These are phyloP conservation scores for Melaleuca alternifolia DNA, from an alignment of 345 rosid genomes.

Conservation along the genomic window DNA sequence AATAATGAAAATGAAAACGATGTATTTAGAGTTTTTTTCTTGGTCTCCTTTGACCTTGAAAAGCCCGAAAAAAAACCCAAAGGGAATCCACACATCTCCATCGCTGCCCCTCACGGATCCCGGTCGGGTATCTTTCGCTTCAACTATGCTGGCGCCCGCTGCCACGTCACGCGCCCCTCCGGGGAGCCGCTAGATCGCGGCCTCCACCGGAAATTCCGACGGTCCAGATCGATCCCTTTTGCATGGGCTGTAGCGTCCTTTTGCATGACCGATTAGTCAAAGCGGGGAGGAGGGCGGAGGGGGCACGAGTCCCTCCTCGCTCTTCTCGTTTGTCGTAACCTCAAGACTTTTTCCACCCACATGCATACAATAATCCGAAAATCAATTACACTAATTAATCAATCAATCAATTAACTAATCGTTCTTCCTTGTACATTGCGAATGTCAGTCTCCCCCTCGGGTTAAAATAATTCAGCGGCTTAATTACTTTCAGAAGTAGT, in stretches of 20 bases:
- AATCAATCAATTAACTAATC: not conserved
- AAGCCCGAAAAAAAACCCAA: constrained; percentile 11
- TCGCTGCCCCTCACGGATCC: constrained; percentile 1
- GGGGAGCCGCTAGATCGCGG: not conserved
- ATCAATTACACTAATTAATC: not conserved
- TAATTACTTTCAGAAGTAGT: too few relatives aligned
- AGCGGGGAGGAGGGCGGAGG: not conserved
- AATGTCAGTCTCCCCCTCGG: too few relatives aligned
- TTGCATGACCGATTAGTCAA: constrained; percentile 13
- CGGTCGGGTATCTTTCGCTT: not conserved
- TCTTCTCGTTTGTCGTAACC: constrained; percentile 8
- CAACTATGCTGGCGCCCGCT: not conserved
- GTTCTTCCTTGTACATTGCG: not conserved
- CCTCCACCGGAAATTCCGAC: not conserved
- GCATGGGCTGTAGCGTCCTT: not conserved
- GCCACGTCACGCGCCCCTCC: constrained; percentile 14
- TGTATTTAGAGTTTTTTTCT: not conserved
- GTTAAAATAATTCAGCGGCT: too few relatives aligned
- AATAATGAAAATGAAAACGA: too few relatives aligned
- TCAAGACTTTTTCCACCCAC: not conserved
- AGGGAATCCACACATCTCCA: not conserved
- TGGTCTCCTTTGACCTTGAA: constrained; percentile 3
- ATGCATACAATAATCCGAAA: too few relatives aligned
- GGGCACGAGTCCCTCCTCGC: constrained; percentile 11
- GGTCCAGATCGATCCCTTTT: constrained; percentile 10